phyloP scores from a whole-genome alignment of 768 basidiomycete species.

The Suillus ampliporus region DNA sequence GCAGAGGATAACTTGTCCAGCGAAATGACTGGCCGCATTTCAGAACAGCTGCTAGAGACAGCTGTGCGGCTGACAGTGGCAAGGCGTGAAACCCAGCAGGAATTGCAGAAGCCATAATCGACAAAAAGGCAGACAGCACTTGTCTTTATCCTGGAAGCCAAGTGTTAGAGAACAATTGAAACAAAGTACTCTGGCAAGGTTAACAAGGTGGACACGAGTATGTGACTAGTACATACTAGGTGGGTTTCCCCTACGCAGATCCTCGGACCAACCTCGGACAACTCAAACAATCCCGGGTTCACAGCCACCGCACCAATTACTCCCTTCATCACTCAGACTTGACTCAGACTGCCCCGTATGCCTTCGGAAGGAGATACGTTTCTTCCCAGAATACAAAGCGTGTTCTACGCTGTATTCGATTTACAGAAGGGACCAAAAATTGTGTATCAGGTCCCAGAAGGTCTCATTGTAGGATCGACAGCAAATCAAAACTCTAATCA shows the following conservation, averaged over 20 bases:
- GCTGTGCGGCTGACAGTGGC: slow-evolving; percentile 65
- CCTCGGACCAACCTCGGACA: too few species aligned
- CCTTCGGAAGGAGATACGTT: slow-evolving; percentile 66
- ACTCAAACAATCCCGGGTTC: not conserved
- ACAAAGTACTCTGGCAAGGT: not conserved
- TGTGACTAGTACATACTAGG: not conserved
- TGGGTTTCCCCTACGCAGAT: not conserved
- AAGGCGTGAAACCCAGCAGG: slow-evolving; percentile 60
- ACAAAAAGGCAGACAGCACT: not conserved
- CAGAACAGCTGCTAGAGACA: slow-evolving; percentile 79
- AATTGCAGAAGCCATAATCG: slow-evolving; percentile 11
- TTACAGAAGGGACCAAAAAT: slow-evolving; percentile 85
- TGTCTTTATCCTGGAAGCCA: slow-evolving; percentile 1
- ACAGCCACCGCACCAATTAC: slow-evolving; percentile 3
- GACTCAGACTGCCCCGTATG: slow-evolving; percentile 37
- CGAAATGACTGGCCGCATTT: slow-evolving; percentile 88
- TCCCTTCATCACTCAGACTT: not conserved
- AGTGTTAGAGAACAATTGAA: not conserved
- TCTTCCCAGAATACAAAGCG: slow-evolving; percentile 78
- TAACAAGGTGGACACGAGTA: not conserved
- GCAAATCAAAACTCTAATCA: slow-evolving; percentile 37
- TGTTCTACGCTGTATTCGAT: slow-evolving; percentile 96
- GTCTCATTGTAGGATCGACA: slow-evolving; percentile 65
- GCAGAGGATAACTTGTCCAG: slow-evolving; percentile 65
- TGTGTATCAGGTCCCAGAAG: slow-evolving; percentile 93